Evolutionary conservation across 345 rosid species (phyloP).

Genomic region (Rubroshorea leprosula): DNA sequence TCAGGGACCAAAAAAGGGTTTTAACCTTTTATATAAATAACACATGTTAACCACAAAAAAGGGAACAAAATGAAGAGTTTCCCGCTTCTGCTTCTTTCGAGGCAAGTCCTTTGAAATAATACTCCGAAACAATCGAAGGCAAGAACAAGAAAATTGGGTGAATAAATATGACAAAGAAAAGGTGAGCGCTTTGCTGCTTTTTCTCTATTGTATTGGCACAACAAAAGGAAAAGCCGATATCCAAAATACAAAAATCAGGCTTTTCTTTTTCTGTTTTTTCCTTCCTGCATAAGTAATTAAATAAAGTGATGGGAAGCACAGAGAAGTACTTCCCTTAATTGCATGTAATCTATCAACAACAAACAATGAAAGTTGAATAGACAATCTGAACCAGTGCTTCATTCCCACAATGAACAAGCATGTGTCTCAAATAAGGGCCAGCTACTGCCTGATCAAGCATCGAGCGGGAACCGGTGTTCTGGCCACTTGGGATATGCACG

Average conservation of each 20-base stretch:
- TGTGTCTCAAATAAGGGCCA: conserved; percentile 14
- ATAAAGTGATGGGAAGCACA: background rate
- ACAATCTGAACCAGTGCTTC: conserved; percentile 76
- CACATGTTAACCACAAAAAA: too few species aligned
- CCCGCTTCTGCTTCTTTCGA: background rate
- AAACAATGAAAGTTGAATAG: conserved; percentile 17
- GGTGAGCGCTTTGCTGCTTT: too few species aligned
- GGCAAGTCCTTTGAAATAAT: background rate
- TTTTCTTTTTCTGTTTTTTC: too few species aligned
- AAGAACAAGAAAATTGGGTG: too few species aligned
- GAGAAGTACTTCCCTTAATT: background rate
- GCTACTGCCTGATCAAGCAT: conserved; percentile 24
- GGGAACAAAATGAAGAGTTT: background rate
- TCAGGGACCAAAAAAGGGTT: too few species aligned
- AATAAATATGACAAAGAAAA: too few species aligned
- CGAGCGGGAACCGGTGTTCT: conserved; percentile 54
- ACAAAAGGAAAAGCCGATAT: too few species aligned
- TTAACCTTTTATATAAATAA: too few species aligned
- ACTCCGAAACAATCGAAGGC: too few species aligned
- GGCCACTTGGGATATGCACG: conserved; percentile 95
- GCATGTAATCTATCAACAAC: conserved; percentile 11
- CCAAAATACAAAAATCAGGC: too few species aligned
- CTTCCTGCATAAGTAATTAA: too few species aligned
- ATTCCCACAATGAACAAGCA: conserved; percentile 58
- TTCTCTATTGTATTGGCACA: too few species aligned